A percentile compares a stretch with the other conserved stretches of the same genome.
Evolutionary conservation across 2,329 filamentous ascomycete genomes (phyloP).

Genomic region (Fusarium temperatum): DNA sequence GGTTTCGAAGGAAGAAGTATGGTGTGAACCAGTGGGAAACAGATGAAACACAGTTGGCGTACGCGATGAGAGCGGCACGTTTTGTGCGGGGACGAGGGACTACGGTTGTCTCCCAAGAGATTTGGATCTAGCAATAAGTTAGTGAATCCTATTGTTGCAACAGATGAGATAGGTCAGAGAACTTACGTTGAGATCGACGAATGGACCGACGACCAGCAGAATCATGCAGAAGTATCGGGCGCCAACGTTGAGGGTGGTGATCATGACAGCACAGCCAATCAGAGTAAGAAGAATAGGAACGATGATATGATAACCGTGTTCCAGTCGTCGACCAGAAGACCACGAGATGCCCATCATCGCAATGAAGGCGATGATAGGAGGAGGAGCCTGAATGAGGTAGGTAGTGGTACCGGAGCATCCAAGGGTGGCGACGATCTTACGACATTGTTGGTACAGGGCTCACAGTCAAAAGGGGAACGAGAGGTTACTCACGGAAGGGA

Average conservation of each 20-base stretch:
- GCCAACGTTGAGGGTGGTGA: slow-evolving; percentile 51
- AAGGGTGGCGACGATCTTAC: slow-evolving; percentile 43
- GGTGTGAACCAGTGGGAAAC: slow-evolving; percentile 54
- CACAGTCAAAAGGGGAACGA: rapidly evolving
- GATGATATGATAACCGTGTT: slow-evolving; percentile 53
- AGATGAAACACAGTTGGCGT: slow-evolving; percentile 53
- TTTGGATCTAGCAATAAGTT: slow-evolving; percentile 31
- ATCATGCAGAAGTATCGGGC: slow-evolving; percentile 55
- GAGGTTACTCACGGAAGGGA: slow-evolving; percentile 46
- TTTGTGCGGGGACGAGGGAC: slow-evolving; percentile 53
- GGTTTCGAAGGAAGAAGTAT: slow-evolving; percentile 48
- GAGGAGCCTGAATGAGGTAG: slow-evolving; percentile 53
- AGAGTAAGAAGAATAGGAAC: slow-evolving; percentile 49
- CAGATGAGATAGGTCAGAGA: rapidly evolving
- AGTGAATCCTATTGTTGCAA: rapidly evolving
- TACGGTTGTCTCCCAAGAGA: slow-evolving; percentile 54
- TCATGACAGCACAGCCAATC: slow-evolving; percentile 53
- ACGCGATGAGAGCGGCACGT: slow-evolving; percentile 53
- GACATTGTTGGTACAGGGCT: not conserved
- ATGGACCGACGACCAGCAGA: slow-evolving; percentile 50
- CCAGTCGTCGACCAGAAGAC: slow-evolving; percentile 50
- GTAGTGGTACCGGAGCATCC: slow-evolving; percentile 44
- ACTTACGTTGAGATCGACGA: slow-evolving; percentile 50
- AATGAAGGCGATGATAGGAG: slow-evolving; percentile 53
- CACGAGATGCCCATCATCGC: slow-evolving; percentile 50